Evolutionary conservation across 306 rosid species (phyloP).

Genomic region (Coriaria nepalensis): DNA sequence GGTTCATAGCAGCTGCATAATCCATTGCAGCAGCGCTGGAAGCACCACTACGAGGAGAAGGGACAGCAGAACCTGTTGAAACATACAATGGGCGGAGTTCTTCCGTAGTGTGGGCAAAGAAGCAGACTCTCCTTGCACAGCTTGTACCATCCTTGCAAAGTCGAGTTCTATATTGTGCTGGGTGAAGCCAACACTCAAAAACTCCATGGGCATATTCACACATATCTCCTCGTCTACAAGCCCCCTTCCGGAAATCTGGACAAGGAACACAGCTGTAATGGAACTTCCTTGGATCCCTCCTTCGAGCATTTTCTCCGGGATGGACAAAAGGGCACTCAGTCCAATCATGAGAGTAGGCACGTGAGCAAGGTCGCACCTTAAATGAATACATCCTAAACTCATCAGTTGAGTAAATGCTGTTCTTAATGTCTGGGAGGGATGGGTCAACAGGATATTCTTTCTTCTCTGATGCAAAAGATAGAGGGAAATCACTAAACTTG

Average conservation of each 20-base stretch:
- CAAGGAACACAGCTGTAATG: slow-evolving; percentile 95
- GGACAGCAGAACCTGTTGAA: slow-evolving; percentile 90
- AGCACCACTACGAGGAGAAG: slow-evolving; percentile 71
- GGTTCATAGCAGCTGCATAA: slow-evolving; percentile 79
- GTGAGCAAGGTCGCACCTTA: slow-evolving; percentile 92
- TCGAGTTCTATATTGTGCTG: slow-evolving; percentile 84
- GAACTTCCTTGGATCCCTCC: slow-evolving; percentile 92
- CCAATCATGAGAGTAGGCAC: slow-evolving; percentile 97
- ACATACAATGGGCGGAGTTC: slow-evolving; percentile 83
- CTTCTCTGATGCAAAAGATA: slow-evolving; percentile 56
- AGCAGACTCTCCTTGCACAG: slow-evolving; percentile 86
- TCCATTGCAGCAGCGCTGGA: slow-evolving; percentile 71
- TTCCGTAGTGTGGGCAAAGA: slow-evolving; percentile 79
- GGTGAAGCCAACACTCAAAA: slow-evolving; percentile 95
- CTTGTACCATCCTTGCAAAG: slow-evolving; percentile 79
- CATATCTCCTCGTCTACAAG: slow-evolving; percentile 92
- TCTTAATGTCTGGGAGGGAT: slow-evolving; percentile 87
- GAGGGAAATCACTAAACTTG: slow-evolving; percentile 33
- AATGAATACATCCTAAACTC: slow-evolving; percentile 90
- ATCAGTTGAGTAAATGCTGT: slow-evolving; percentile 87
- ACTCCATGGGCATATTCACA: slow-evolving; percentile 96
- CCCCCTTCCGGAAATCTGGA: slow-evolving; percentile 88
- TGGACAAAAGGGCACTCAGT: slow-evolving; percentile 96
- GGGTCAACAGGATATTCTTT: slow-evolving; percentile 86
- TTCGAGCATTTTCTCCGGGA: slow-evolving; percentile 94